phyloP scores from a whole-genome alignment of 495 filamentous ascomycete species.

The Xylaria nigripes region DNA sequence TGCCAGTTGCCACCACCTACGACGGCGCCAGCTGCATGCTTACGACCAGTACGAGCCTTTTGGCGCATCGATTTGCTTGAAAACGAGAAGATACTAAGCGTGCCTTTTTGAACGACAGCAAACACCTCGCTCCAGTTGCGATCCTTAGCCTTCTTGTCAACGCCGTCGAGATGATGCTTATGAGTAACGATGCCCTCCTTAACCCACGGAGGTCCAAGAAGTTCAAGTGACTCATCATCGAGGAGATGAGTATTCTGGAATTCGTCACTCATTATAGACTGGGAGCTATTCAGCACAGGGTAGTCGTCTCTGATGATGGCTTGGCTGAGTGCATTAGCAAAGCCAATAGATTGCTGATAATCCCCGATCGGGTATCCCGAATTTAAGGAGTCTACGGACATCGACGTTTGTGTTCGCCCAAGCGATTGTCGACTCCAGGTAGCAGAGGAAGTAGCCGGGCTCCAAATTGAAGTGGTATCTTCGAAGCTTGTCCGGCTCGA shows the following conservation, averaged over 20 bases:
- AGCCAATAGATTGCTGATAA: conserved; percentile 93
- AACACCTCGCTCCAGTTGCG: conserved; percentile 92
- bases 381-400: conserved; percentile 81
- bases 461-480: conserved; percentile 85
- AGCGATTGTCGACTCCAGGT: conserved; percentile 94
- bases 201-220: conserved; percentile 90
- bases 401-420: conserved; percentile 79
- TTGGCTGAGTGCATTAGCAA: conserved; percentile 92
- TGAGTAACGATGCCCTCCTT: conserved; percentile 95
- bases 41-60: conserved; percentile 46
- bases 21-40: conserved; percentile 29
- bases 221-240: conserved; percentile 84
- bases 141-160: conserved; percentile 86
- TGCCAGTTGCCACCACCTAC: conserved; percentile 97
- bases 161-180: conserved; percentile 86
- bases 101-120: conserved; percentile 96
- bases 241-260: conserved; percentile 58
- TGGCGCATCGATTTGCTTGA: conserved; percentile 64
- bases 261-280: conserved; percentile 45
- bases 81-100: conserved; percentile 92
- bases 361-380: conserved; percentile 72
- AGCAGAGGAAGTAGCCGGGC: conserved; percentile 63
- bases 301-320: conserved; percentile 93
- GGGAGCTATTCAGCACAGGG: conserved; percentile 45
- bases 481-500: conserved; percentile 92